A percentile compares a stretch with the other conserved stretches of the same genome.
These are phyloP conservation scores for Botrytis squamosa DNA, from an alignment of 2,329 filamentous ascomycete species.

Conservation along the genomic window DNA sequence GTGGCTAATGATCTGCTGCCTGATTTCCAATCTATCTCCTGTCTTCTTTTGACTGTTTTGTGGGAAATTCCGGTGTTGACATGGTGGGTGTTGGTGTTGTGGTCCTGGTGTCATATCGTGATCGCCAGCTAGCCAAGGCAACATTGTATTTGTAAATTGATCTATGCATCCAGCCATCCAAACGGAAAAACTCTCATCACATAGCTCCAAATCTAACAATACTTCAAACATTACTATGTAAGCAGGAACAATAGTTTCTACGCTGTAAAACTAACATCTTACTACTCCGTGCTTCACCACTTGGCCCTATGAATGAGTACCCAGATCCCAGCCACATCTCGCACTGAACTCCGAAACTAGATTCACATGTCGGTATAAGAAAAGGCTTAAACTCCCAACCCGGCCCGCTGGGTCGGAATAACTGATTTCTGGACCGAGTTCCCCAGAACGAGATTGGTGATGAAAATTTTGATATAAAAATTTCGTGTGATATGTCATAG, in stretches of 20 bases:
- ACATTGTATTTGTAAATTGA: background rate
- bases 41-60: background rate
- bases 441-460: background rate
- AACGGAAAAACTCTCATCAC: background rate
- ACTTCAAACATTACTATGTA: background rate
- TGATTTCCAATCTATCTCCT: background rate
- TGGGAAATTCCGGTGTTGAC: background rate
- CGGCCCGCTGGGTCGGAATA: background rate
- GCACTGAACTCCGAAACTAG: background rate
- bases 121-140: background rate
- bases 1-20: background rate
- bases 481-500: background rate
- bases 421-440: background rate
- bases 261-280: background rate
- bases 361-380: background rate
- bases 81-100: background rate
- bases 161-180: background rate
- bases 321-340: background rate
- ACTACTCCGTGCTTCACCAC: conserved; percentile 5
- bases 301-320: background rate
- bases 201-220: background rate
- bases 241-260: background rate
- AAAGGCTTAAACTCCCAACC: background rate
- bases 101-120: background rate
- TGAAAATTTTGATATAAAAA: background rate